Conservation (phyloP, 129 eudicot species). For the Lonicera japonica region DNA sequence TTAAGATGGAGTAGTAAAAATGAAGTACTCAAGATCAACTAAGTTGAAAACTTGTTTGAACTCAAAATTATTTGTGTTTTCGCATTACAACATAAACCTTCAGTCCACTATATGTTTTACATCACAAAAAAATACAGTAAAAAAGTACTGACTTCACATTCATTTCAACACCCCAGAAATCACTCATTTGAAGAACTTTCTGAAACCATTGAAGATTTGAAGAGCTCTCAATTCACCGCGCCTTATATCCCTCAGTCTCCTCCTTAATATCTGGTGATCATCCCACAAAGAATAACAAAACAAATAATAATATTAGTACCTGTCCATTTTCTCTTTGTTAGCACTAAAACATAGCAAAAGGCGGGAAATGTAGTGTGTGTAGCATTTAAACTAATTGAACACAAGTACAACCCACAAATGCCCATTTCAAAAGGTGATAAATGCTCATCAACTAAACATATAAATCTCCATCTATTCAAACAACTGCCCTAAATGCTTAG, state of each 20-base stretch:
- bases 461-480: too few relatives aligned
- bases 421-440: background rate
- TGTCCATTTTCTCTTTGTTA: background rate
- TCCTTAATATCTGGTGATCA: slow-evolving; percentile 65
- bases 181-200: slow-evolving; percentile 61
- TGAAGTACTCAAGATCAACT: too few relatives aligned
- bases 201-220: slow-evolving; percentile 59
- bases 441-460: background rate
- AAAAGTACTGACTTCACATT: background rate
- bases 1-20: too few relatives aligned
- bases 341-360: background rate
- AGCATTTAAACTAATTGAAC: background rate
- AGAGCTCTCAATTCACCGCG: slow-evolving; percentile 87
- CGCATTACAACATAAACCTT: background rate
- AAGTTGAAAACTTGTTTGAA: too few relatives aligned
- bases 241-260: slow-evolving; percentile 84
- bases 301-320: background rate
- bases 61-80: too few relatives aligned
- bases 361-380: background rate
- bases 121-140: too few relatives aligned
- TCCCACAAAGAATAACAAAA: slow-evolving; percentile 2
- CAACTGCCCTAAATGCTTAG: too few relatives aligned
- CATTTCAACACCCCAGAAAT: background rate
- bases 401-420: background rate
- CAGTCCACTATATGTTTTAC: background rate